Base-by-base conservation (phyloP, 2,329 filamentous ascomycete species). In the Alternaria arborescens region DNA sequence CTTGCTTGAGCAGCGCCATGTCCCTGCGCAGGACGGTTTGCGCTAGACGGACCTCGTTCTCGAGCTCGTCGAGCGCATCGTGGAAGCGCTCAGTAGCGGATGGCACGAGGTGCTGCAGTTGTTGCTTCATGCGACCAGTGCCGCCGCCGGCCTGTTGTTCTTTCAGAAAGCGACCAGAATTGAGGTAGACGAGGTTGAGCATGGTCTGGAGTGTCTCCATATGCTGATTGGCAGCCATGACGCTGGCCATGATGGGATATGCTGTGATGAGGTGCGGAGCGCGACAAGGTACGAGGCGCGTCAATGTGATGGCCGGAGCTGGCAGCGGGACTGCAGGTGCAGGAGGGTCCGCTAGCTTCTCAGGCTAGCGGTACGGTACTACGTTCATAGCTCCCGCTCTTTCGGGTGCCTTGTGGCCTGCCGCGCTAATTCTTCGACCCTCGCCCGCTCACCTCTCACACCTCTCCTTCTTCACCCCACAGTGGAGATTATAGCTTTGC, bases 51-150 rank as follows among this genome's bases (percentile, higher is more conserved):
- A 85, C 69, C 54, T 85, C 79, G 44, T 77, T 76, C 66, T 85
- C 83, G 14, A 86, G 76, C 58, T 81, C 76, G 71, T 86, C 83
- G n/a, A 85, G 79, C n/a, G 81, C 80, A 47, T 82, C 78, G 66
- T 86, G 82, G 61, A 83, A 85, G 64, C 78, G 74, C 34, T 77
- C 74, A 16, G 77, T 73, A 28, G 81, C 81, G 16, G 68, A 70
- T 3, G 82, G 79, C 14, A 85, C 70, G 41, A 71, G 76, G 52
- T 80, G 75, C 62, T 79, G 72, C 64, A 78, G 32, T 62, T 66
- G 55, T 62, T 73, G 52, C 70, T 75, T 64, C 67, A 72, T 71
- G 54, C 72, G 75, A 26, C 67, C 70, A 3, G 71, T 68, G 61
- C 70, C 71, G 18, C 67, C 68, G 64, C 70, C 71, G 7, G 65